Base-by-base conservation (phyloP, 352 stramenopile species). In the Phytophthora litchii region DNA sequence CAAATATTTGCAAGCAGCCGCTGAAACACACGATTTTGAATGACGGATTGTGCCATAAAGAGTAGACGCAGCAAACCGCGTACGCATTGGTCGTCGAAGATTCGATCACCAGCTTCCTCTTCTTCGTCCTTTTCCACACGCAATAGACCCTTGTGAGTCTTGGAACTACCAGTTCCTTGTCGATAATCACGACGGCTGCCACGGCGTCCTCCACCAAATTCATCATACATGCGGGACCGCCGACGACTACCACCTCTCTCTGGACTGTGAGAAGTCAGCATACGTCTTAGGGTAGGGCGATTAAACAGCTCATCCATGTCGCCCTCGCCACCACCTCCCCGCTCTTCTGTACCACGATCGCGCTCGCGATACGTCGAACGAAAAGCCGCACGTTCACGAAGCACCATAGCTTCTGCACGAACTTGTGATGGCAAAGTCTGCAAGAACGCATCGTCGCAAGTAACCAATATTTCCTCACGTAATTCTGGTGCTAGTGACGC, bases 381-480 rank as follows among this genome's bases (percentile, higher is more conserved):
- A 47, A 94, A 94, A 3, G 84, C 82, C 20, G 92, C 90, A 14
- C 97, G 83, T 64, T 99, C 97, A 38, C 96, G 80, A 25, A 99
- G 67, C 20, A 99, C 70, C 79, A 98, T 95, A 4, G 97, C 97
- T 70, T 99, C 97, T 6, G 94, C 92, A 54, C 95, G 80, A 10
- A 99, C 83, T 66, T 97, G 89, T 5, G 94, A 90, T 10, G 97
- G 91, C 11, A 99, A 72, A 3, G 94, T 98, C 55, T 93, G 84
- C 58, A 99, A 76, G 61, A 99, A 98, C 3, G 88, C 76, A 44
- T 98, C 91, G 40, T 99, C 96, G 29, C 95, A 98, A 16, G 94
- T 98, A 12, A 98, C 71, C 17, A 99, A 78, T 42, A 99, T 98
- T 62, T 99, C 97, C 67, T 98, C 81, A 27, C 97, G 86, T 19